A percentile compares a stretch with the other conserved stretches of the same genome.
Conservation (phyloP, 106 monocot species). For the Narthecium ossifragum region DNA sequence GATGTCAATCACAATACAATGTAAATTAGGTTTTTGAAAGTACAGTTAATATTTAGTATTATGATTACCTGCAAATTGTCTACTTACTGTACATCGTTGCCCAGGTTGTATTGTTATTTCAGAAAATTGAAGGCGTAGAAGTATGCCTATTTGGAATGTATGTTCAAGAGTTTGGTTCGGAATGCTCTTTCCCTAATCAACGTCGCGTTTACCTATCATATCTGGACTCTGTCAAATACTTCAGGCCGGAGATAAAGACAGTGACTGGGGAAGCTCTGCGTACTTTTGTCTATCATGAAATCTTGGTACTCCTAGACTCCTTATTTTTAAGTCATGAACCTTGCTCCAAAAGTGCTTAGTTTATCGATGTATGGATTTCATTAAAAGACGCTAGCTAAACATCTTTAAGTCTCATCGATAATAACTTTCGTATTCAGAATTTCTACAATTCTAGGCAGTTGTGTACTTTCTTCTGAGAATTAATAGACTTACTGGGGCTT, state of each 20-base stretch:
- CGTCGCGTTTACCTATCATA: conserved; percentile 96
- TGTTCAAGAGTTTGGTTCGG: conserved; percentile 98
- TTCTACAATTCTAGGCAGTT: too few relatives aligned
- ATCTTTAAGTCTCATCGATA: too few relatives aligned
- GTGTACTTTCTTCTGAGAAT: too few relatives aligned
- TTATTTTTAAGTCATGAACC: too few relatives aligned
- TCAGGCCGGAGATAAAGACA: conserved; percentile 89
- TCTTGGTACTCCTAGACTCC: conserved; percentile 55
- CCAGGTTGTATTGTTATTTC: conserved; percentile 92
- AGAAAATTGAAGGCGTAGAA: conserved; percentile 99
- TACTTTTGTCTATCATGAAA: conserved; percentile 99
- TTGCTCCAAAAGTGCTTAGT: too few relatives aligned
- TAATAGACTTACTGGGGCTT: not conserved
- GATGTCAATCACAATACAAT: too few relatives aligned
- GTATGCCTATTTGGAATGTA: conserved; percentile 99
- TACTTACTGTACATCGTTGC: conserved; percentile 12
- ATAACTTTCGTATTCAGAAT: too few relatives aligned
- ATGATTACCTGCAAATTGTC: too few relatives aligned
- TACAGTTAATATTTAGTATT: too few relatives aligned
- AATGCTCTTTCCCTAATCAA: conserved; percentile 86
- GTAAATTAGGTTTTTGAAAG: too few relatives aligned
- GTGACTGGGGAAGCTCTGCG: conserved; percentile 88
- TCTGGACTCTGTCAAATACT: conserved; percentile 98
- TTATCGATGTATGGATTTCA: too few relatives aligned
- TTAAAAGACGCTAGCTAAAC: too few relatives aligned